Evolutionary conservation across 805 yeast species (phyloP), one percentile per base, ranked within the genome.

Genomic region (Candida oleophila): DNA sequence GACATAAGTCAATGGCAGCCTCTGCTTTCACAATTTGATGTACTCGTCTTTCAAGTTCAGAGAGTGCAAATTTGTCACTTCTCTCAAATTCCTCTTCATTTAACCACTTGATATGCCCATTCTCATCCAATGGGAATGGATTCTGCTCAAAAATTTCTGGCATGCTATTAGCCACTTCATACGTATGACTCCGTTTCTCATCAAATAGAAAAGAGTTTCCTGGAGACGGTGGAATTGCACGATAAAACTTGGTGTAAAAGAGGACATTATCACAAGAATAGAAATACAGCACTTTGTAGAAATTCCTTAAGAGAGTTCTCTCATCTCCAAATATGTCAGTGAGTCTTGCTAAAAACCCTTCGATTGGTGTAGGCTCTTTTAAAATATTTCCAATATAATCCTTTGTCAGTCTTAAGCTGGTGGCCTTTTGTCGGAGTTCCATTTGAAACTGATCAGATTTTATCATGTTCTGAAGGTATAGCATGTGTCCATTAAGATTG

Each of bases 261-360:
- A 92, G 65, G 16, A 87, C 55, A 52, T 85, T 72, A 47, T 82
- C 84, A 42, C 74, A 72, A 0, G 95, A 75, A 55, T 71, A 81
- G 50, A 86, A 78, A 62, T 90, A 91, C 49, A 75, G 75, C 38
- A 83, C 64, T 46, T 77, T 80, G 53, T 74, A 75, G 45, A 78
- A 75, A 30, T 76, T 64, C 28, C 73, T 68, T 3, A 73, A 57
- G 8, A 72, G 47, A 44, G 64, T 48, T 57, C 64, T 49, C 53
- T 62, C 55, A 51, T 55, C 59, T 0, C 89, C 89, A 4, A 62
- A 58, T 47, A 77, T 71, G 38, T 80, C 73, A 0, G 83, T 74
- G 25, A 85, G 59, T 42, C 83, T 73, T 2, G 79, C 67, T 18
- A 91, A 61, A 59, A 87, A 90, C 0, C 98, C 98, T 65, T 92